Percentiles rank a stretch among this genome's conserved stretches.
phyloP scores from a whole-genome alignment of 2,329 filamentous ascomycete genomes.

The Aspergillus caelatus region DNA sequence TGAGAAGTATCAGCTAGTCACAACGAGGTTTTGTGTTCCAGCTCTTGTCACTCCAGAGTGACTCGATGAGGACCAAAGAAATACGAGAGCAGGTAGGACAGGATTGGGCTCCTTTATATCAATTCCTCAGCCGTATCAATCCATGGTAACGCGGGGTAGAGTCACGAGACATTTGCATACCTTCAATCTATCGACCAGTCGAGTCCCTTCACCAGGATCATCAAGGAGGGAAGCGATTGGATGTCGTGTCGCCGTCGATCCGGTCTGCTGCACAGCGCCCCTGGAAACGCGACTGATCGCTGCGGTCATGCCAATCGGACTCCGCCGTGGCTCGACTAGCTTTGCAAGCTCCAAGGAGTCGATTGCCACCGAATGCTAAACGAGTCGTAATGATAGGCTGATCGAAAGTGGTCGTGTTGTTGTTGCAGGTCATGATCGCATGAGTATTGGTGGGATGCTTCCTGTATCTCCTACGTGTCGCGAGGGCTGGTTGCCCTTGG shows the following conservation, averaged over 20 bases:
- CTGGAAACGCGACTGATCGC: neutral
- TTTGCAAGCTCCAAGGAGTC: neutral
- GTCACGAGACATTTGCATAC: neutral
- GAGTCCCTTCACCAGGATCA: neutral
- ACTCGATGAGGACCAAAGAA: neutral
- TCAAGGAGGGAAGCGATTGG: conserved; percentile 2
- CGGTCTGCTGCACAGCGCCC: neutral
- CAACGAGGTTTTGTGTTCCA: neutral
- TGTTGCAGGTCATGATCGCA: neutral
- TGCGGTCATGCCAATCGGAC: neutral
- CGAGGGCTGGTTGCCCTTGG: neutral
- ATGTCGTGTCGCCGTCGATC: neutral
- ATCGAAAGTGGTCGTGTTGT: neutral
- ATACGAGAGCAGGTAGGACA: conserved; percentile 1
- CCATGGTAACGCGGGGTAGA: neutral
- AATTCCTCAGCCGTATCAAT: neutral
- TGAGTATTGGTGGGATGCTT: neutral
- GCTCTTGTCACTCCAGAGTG: neutral
- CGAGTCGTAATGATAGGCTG: neutral
- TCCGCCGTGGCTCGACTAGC: no score
- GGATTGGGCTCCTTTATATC: neutral
- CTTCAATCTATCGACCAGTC: neutral
- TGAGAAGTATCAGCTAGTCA: neutral
- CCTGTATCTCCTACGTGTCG: neutral
- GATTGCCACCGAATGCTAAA: neutral